These are phyloP conservation scores for Ogataea siamensis DNA, from an alignment of 805 yeast genomes.

Conservation along the genomic window DNA sequence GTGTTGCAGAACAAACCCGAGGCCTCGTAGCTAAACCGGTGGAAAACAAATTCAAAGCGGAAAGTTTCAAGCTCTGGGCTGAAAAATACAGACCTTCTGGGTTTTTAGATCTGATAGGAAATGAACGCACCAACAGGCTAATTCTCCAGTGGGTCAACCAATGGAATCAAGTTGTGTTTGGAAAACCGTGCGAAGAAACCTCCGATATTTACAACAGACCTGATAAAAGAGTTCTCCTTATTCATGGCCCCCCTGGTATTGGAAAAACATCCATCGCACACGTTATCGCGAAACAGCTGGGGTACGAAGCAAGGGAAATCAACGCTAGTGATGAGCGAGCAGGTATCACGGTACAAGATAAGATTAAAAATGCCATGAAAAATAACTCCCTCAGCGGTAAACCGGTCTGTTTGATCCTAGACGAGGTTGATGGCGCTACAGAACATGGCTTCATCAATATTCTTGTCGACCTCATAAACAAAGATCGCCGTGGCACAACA, in stretches of 20 bases:
- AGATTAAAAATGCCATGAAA: constrained; percentile 59
- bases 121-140: constrained; percentile 59
- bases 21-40: constrained; percentile 9
- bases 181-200: constrained; percentile 31
- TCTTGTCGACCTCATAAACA: constrained; percentile 52
- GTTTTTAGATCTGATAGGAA: constrained; percentile 69
- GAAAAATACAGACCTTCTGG: constrained; percentile 67
- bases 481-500: constrained; percentile 55
- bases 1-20: constrained; percentile 16
- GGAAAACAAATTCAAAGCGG: constrained; percentile 13
- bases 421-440: constrained; percentile 83
- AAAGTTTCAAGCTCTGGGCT: constrained; percentile 39
- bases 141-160: constrained; percentile 62
- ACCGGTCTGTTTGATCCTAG: constrained; percentile 82
- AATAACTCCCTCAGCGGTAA: constrained; percentile 64
- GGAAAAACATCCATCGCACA: constrained; percentile 93
- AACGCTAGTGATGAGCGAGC: constrained; percentile 83
- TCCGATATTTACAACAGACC: constrained; percentile 60
- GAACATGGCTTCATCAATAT: constrained; percentile 62
- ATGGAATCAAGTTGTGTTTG: constrained; percentile 63
- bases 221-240: constrained; percentile 57
- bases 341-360: constrained; percentile 50
- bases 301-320: constrained; percentile 76
- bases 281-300: constrained; percentile 75
- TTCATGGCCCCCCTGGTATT: constrained; percentile 91